Evolutionary conservation across 768 basidiomycete species (phyloP), one percentile per base, ranked within the genome.

Genomic region (Termitomyces sp.): DNA sequence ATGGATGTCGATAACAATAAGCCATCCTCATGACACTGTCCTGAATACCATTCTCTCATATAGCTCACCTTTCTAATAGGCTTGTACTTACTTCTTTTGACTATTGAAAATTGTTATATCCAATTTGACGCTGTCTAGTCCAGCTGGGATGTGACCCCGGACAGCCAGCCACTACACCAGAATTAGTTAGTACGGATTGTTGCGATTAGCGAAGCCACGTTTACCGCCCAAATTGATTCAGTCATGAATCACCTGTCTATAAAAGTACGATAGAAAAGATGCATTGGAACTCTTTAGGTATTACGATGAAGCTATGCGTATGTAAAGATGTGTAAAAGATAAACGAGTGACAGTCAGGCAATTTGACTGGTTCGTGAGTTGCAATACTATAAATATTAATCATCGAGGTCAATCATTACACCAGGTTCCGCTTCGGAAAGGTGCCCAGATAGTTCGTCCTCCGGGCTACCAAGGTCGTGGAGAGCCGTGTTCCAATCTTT

Each of bases 371-470:
- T 33, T 26, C 11, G 30, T 24, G 26, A 44, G 16, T 3, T 41
- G 26, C 3, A 52, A 30, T 26, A 54, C 16, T 36, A 16, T 8
- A 48, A 10, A 24, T 10, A 33, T 59, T 40, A 66, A 57, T 77
- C 77, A 62, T 82, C 79, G 44, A 82, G 63, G 66, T 80, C 79
- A 54, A 81, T 68, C 73, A 80, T 75, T 36, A 57, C 63, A 6
- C 65, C 62, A 24, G 52, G 48, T 26, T 46, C 40, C 11, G 51
- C 40, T 35, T 59, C 51, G 13, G 56, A 38, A 24, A 56, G 43
- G 40, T n/a, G 26, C 22, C 41, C 41, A 22, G 64, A 65, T 53
- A 72, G 61, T 10, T 70, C 70, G 24, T 72, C 41, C n/a, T 22
- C 70, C 32, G 60, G 62, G 46, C 38, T 20, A 26, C 71, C 69